Percentiles rank a stretch among this genome's conserved stretches.
Conservation (phyloP, 148 eudicot species). For the Silene latifolia region DNA sequence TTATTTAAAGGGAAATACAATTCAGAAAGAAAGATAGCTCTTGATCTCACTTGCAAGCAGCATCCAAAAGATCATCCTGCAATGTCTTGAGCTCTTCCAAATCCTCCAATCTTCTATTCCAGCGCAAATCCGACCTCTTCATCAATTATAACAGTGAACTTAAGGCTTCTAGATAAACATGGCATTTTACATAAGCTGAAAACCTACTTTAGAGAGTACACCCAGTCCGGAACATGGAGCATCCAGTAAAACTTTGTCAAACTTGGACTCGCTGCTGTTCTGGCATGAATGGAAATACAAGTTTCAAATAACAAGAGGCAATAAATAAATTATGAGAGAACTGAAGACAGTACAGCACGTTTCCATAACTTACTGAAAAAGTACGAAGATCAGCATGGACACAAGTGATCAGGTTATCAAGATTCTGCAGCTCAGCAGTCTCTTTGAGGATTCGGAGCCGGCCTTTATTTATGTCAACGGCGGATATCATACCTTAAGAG, state of each 20-base stretch:
- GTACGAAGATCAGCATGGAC: constrained; percentile 76
- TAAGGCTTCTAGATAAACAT: neutral
- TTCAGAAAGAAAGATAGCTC: constrained; percentile 11
- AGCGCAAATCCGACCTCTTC: constrained; percentile 92
- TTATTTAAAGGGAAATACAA: neutral
- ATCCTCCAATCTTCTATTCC: constrained; percentile 90
- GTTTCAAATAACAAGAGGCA: constrained; percentile 17
- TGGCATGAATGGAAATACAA: constrained; percentile 20
- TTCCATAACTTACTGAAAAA: constrained; percentile 48
- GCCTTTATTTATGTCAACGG: constrained; percentile 80
- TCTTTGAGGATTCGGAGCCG: constrained; percentile 79
- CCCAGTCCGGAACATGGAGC: constrained; percentile 98
- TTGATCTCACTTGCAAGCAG: constrained; percentile 68
- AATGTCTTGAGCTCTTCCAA: constrained; percentile 77
- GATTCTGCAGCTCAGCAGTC: constrained; percentile 73
- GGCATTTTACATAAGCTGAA: neutral
- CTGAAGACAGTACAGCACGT: neutral
- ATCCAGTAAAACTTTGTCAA: constrained; percentile 82
- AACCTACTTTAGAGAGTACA: constrained; percentile 83
- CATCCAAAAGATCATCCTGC: constrained; percentile 86
- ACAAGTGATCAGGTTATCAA: constrained; percentile 59
- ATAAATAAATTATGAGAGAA: neutral
- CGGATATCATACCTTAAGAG: constrained; percentile 60
- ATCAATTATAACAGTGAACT: constrained; percentile 10
- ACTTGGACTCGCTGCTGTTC: constrained; percentile 38